phyloP scores from a whole-genome alignment of 257 asterid species.

The Striga asiatica region DNA sequence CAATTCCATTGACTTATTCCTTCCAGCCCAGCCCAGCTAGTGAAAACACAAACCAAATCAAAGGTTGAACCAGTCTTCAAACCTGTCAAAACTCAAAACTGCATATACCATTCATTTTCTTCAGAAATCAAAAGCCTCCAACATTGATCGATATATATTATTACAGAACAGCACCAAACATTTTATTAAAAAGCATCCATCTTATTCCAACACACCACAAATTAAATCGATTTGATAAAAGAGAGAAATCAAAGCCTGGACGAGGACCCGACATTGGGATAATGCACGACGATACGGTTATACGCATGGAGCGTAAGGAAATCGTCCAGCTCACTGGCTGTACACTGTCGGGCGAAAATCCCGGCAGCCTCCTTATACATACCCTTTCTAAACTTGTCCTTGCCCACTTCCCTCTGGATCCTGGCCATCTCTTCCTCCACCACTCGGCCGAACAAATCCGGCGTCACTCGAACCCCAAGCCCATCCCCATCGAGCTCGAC shows the following conservation, averaged over 20 bases:
- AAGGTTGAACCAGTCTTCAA: no score
- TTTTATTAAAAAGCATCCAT: no score
- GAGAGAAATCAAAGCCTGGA: conserved; percentile 61
- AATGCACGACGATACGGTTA: conserved; percentile 52
- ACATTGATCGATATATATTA: no score
- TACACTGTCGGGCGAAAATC: conserved; percentile 75
- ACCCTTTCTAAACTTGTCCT: conserved; percentile 60
- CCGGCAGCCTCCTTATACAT: conserved; percentile 73
- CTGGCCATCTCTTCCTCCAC: conserved; percentile 91
- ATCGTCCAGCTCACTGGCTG: conserved; percentile 53
- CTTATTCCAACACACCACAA: no score
- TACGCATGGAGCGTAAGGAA: conserved; percentile 84
- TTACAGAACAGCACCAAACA: no score
- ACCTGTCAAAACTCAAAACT: no score
- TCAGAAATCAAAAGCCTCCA: no score
- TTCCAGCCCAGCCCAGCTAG: no score
- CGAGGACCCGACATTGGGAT: conserved; percentile 37
- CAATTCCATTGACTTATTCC: no score
- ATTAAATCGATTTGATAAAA: no score
- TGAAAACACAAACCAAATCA: no score
- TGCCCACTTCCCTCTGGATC: conserved; percentile 73
- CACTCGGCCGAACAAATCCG: conserved; percentile 69
- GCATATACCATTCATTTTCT: no score
- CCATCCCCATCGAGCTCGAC: conserved; percentile 84
- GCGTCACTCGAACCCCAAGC: conserved; percentile 57